A percentile compares a stretch with the other conserved stretches of the same genome.
Conservation (phyloP, 495 filamentous ascomycete species). For the Daldinia loculata region DNA sequence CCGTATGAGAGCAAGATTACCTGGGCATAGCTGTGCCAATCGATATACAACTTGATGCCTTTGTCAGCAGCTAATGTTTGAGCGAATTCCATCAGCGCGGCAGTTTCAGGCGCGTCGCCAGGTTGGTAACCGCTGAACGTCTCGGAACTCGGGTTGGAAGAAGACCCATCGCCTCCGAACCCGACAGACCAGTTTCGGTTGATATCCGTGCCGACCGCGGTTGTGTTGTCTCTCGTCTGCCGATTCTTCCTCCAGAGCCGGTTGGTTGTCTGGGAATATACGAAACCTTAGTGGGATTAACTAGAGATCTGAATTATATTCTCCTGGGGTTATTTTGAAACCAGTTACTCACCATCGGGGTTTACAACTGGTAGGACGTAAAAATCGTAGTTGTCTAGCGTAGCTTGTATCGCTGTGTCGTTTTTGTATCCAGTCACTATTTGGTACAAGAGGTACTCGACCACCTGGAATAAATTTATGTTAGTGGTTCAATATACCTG, state of each 20-base stretch:
- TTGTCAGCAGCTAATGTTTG: conserved; percentile 49
- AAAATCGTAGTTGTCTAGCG: conserved; percentile 68
- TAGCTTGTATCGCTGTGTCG: conserved; percentile 51
- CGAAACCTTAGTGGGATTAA: conserved; percentile 55
- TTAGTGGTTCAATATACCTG: conserved; percentile 1
- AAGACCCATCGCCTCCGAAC: conserved; percentile 58
- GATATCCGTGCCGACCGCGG: conserved; percentile 66
- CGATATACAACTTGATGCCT: conserved; percentile 67
- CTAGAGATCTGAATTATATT: neutral
- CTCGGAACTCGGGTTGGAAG: conserved; percentile 62
- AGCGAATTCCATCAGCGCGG: conserved; percentile 44
- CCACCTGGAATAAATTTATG: conserved; percentile 38
- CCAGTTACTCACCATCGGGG: conserved; percentile 61
- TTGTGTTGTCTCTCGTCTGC: conserved; percentile 51
- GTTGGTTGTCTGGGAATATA: conserved; percentile 66
- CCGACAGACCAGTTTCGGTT: conserved; percentile 70
- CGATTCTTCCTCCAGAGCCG: conserved; percentile 74
- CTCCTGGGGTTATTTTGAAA: neutral
- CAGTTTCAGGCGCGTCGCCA: conserved; percentile 29
- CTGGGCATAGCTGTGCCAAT: conserved; percentile 69
- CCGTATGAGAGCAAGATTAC: conserved; percentile 51
- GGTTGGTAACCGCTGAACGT: conserved; percentile 58
- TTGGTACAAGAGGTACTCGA: conserved; percentile 66
- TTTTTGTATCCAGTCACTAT: conserved; percentile 58
- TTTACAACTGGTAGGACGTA: conserved; percentile 71